phyloP scores from a whole-genome alignment of 495 filamentous ascomycete species.

The Penicillium canescens region DNA sequence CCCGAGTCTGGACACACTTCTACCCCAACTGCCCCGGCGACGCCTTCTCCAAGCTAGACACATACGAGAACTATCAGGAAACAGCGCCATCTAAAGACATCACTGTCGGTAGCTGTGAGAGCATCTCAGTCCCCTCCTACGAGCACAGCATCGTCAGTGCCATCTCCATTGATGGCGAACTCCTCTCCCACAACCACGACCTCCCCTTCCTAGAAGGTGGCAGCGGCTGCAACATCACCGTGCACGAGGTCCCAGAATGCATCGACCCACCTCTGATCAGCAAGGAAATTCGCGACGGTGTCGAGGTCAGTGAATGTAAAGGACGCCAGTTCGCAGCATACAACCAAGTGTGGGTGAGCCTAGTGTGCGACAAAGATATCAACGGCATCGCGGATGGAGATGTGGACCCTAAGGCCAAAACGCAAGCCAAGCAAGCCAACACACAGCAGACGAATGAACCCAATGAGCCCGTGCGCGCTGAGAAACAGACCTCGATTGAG shows the following conservation, averaged over 20 bases:
- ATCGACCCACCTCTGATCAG: slow-evolving; percentile 32
- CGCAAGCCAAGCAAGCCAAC: slow-evolving; percentile 7
- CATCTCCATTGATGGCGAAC: slow-evolving; percentile 34
- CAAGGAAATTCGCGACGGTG: slow-evolving; percentile 20
- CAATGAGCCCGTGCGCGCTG: slow-evolving; percentile 9
- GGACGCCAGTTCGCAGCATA: slow-evolving; percentile 26
- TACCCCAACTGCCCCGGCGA: slow-evolving; percentile 36
- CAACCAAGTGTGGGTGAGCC: slow-evolving; percentile 34
- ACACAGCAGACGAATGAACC: neutral
- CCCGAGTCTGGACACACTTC: slow-evolving; percentile 39
- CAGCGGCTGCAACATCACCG: slow-evolving; percentile 33
- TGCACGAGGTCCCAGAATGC: slow-evolving; percentile 41
- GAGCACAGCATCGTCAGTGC: slow-evolving; percentile 27
- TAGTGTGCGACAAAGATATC: slow-evolving; percentile 26
- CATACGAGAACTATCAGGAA: slow-evolving; percentile 30
- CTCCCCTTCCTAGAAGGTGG: slow-evolving; percentile 13
- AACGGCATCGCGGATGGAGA: neutral
- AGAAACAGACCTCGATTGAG: slow-evolving; percentile 7
- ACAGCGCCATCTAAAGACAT: slow-evolving; percentile 27
- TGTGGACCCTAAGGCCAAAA: slow-evolving; percentile 4
- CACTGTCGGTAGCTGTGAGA: slow-evolving; percentile 26
- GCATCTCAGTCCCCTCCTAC: slow-evolving; percentile 31
- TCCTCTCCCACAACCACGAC: slow-evolving; percentile 17
- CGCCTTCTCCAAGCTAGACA: slow-evolving; percentile 21
- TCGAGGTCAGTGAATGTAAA: slow-evolving; percentile 29